A percentile compares a stretch with the other conserved stretches of the same genome.
phyloP scores from a whole-genome alignment of 164 flowering plant species.

The Macadamia tetraphylla region DNA sequence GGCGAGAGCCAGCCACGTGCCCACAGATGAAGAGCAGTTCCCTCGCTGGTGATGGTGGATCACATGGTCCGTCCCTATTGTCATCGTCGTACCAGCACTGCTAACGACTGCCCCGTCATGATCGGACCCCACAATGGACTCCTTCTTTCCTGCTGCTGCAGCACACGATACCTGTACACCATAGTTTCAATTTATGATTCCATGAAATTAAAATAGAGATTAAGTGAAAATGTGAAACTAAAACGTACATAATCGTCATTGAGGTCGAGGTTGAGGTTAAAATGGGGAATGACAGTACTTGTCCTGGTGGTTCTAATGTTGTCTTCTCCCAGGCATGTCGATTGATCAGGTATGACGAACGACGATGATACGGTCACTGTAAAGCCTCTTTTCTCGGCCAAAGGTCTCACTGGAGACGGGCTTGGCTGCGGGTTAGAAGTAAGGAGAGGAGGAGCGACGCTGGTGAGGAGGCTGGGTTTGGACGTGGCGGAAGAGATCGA shows the following conservation, averaged over 20 bases:
- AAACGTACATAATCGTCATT: too few relatives aligned
- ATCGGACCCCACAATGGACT: too few relatives aligned
- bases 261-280: neutral
- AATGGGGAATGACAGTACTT: neutral
- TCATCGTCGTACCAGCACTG: neutral
- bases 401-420: slow-evolving; percentile 35
- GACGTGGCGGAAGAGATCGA: slow-evolving; percentile 42
- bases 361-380: too few relatives aligned
- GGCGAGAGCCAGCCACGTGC: slow-evolving; percentile 15
- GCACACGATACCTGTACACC: too few relatives aligned
- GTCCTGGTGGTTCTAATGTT: too few relatives aligned
- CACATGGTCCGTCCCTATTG: neutral
- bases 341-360: too few relatives aligned
- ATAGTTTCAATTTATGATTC: too few relatives aligned
- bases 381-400: too few relatives aligned
- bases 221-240: neutral
- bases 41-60: neutral
- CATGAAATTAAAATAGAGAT: too few relatives aligned
- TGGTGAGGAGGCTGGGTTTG: slow-evolving; percentile 6
- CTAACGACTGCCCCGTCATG: neutral
- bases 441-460: slow-evolving; percentile 1
- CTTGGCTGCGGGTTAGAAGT: neutral
- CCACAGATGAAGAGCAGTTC: neutral
- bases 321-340: too few relatives aligned
- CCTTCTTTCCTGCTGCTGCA: too few relatives aligned